A percentile compares a stretch with the other conserved stretches of the same genome.
Evolutionary conservation across 768 basidiomycete genomes (phyloP).

Genomic region (Naganishia randhawae): DNA sequence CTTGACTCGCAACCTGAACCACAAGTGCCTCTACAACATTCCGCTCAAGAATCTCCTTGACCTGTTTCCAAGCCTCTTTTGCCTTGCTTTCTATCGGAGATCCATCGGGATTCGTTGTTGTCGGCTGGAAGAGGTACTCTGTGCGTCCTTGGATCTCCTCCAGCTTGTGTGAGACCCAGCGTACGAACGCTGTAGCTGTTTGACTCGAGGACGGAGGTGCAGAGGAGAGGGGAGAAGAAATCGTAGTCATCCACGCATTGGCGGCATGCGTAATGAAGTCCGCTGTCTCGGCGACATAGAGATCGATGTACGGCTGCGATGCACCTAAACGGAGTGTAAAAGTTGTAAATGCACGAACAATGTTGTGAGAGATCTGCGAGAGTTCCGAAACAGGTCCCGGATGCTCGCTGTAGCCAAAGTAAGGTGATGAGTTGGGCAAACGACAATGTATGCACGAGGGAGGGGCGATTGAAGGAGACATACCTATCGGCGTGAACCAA

Average conservation of each 20-base stretch:
- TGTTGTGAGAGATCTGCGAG: conserved; percentile 8
- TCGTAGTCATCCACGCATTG: background rate
- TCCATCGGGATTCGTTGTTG: background rate
- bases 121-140: conserved; percentile 11
- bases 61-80: conserved; percentile 30
- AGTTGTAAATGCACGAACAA: conserved; percentile 12
- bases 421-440: too few relatives aligned
- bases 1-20: conserved; percentile 30
- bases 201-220: background rate
- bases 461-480: background rate
- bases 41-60: conserved; percentile 32
- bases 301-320: conserved; percentile 6
- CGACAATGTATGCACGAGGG: background rate
- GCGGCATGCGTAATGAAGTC: background rate
- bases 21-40: conserved; percentile 28
- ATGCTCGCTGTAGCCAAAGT: conserved; percentile 1
- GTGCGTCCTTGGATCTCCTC: conserved; percentile 38
- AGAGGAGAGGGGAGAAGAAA: background rate
- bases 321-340: conserved; percentile 13
- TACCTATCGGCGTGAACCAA: background rate
- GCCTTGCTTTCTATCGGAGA: conserved; percentile 32
- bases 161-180: conserved; percentile 40
- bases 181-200: conserved; percentile 35
- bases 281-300: conserved; percentile 1
- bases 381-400: conserved; percentile 5